A percentile compares a stretch with the other conserved stretches of the same genome.
Conservation (phyloP, 768 basidiomycete genomes). For the Mycena metata region DNA sequence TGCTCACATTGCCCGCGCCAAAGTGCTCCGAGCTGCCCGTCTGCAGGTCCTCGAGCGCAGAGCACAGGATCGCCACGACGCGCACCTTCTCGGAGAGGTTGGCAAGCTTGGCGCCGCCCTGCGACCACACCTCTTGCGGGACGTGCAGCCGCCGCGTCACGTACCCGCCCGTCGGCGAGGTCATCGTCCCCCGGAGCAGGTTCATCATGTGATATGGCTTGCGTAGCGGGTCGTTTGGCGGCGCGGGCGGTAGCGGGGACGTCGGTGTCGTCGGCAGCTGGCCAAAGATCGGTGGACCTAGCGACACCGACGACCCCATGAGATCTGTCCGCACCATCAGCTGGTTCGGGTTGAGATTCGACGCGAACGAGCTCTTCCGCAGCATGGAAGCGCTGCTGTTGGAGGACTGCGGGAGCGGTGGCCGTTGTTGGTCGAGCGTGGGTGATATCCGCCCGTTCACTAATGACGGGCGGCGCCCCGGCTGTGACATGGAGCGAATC, state of each 20-base stretch:
- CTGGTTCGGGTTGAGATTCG: slow-evolving; percentile 68
- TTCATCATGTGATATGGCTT: slow-evolving; percentile 95
- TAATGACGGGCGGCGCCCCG: slow-evolving; percentile 76
- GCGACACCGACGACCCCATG: slow-evolving; percentile 55
- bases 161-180: slow-evolving; percentile 85
- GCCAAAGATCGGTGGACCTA: slow-evolving; percentile 61
- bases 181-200: slow-evolving; percentile 84
- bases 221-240: slow-evolving; percentile 79
- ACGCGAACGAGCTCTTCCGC: slow-evolving; percentile 75
- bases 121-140: slow-evolving; percentile 92
- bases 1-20: slow-evolving; percentile 84
- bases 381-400: slow-evolving; percentile 52
- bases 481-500: slow-evolving; percentile 81
- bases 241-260: slow-evolving; percentile 81
- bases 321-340: slow-evolving; percentile 67
- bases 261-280: slow-evolving; percentile 81
- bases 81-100: slow-evolving; percentile 89
- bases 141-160: slow-evolving; percentile 89
- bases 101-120: slow-evolving; percentile 86
- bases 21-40: slow-evolving; percentile 79
- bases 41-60: slow-evolving; percentile 85
- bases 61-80: slow-evolving; percentile 83
- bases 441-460: slow-evolving; percentile 66
- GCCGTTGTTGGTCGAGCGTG: slow-evolving; percentile 61
- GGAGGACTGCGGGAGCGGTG: slow-evolving; percentile 62